Base-by-base conservation (phyloP, 371 early-diverging fungal genomes). In the Circinella umbellata region DNA sequence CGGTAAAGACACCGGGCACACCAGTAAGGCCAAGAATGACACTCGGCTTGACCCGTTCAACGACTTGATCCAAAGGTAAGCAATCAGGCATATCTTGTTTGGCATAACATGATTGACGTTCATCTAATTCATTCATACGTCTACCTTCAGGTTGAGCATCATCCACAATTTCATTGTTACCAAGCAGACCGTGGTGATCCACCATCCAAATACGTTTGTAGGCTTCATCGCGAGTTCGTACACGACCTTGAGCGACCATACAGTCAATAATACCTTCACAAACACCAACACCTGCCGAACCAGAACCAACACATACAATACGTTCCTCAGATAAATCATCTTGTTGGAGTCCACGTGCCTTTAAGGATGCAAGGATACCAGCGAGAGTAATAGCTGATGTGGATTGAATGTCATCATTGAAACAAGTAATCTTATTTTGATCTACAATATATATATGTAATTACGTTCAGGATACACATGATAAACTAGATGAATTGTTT, bases 341-440 rank as follows among this genome's bases (percentile, higher is more conserved):
- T 62, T 83, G 81, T 36, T 78, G 61, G 15, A 53, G 55, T 1
- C 84, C 76, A 68, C 88, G 84, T 8, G 86, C 87, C 70, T 88
- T 89, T 17, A 91, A 68, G 3, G 89, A 80, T 34, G 87, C 86
- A 18, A 90, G 76, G 51, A 90, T 83, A 78, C 89, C 87, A 20
- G 90, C 90, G 63, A 90, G 71, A 27, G 88, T 84, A 53, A 90
- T 87, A 48, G 89, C 84, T 15, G 88, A 88, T 1, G 89, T 89
- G 5, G 85, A 84, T 69, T 90, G 91, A 42, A 91, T 91, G 67
- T 91, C 91, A 70, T 91, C 91, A 69, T 91, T 91, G 75, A 91
- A 91, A 59, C 88, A 88, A 62, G 86, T 86, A 57, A 87, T 67
- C 61, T 81, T 72, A 53, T 91, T 72, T 49, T 82, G 87, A 73